Conservation (phyloP, 164 flowering plant genomes). For the Brasenia schreberi region DNA sequence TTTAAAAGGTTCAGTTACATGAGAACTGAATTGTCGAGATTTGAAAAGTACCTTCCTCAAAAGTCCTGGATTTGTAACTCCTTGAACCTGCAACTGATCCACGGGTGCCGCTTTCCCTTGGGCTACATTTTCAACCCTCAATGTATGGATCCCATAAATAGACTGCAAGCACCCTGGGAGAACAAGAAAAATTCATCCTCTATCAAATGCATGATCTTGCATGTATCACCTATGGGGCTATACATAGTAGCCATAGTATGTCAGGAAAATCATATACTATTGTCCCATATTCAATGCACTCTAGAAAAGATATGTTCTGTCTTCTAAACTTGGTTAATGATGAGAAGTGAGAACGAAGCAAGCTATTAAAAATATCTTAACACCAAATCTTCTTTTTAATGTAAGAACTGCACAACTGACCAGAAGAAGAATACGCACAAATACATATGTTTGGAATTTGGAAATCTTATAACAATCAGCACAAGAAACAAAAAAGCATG, state of each 20-base stretch:
- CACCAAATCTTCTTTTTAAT: neutral
- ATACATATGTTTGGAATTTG: neutral
- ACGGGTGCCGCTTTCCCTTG: slow-evolving; percentile 71
- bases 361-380: neutral
- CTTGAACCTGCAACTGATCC: slow-evolving; percentile 79
- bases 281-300: too few species aligned
- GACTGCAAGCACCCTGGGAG: slow-evolving; percentile 71
- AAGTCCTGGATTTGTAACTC: slow-evolving; percentile 47
- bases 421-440: neutral
- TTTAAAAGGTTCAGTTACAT: neutral
- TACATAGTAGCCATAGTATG: too few species aligned
- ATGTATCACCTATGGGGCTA: too few species aligned
- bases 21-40: neutral
- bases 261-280: neutral
- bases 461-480: too few species aligned
- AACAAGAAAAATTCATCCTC: neutral
- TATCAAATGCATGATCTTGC: too few species aligned
- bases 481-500: too few species aligned
- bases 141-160: slow-evolving; percentile 50
- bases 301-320: too few species aligned
- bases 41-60: slow-evolving; percentile 47
- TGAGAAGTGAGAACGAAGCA: neutral
- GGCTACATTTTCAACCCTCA: slow-evolving; percentile 60
- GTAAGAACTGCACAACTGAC: neutral
- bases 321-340: too few species aligned